These are phyloP conservation scores for Alternaria sp. DNA, from an alignment of 2,329 filamentous ascomycete species.

Conservation along the genomic window DNA sequence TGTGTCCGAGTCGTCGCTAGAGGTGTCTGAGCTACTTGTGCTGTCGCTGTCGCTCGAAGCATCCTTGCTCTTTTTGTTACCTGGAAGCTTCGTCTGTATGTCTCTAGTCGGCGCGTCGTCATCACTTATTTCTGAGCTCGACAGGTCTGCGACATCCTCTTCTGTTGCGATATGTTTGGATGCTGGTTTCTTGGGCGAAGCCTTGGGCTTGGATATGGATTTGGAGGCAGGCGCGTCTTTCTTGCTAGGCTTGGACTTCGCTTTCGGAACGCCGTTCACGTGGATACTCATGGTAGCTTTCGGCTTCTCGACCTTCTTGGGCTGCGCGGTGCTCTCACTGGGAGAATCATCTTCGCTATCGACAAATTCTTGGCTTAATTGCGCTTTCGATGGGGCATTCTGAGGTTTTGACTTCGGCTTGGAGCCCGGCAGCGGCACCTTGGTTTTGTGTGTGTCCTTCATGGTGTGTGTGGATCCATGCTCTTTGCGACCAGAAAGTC, in stretches of 20 bases:
- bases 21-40: constrained; percentile 39
- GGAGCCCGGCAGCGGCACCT: constrained; percentile 45
- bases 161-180: constrained; percentile 36
- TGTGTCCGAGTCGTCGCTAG: constrained; percentile 52
- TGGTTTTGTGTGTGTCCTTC: constrained; percentile 48
- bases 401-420: constrained; percentile 39
- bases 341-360: constrained; percentile 46
- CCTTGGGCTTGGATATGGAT: constrained; percentile 23
- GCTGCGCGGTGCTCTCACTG: constrained; percentile 28
- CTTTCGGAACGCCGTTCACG: constrained; percentile 37
- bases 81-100: constrained; percentile 28
- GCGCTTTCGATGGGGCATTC: constrained; percentile 30
- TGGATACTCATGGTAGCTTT: constrained; percentile 45
- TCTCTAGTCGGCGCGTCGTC: constrained; percentile 30
- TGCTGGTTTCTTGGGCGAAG: constrained; percentile 28
- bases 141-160: constrained; percentile 34
- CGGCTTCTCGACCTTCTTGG: constrained; percentile 32
- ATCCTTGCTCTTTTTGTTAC: constrained; percentile 24
- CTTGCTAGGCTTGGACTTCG: constrained; percentile 25
- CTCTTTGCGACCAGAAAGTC: constrained; percentile 23
- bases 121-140: constrained; percentile 39
- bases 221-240: constrained; percentile 22
- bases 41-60: constrained; percentile 27
- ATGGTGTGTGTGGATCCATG: constrained; percentile 34
- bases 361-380: constrained; percentile 50